These are phyloP conservation scores for Mycena rosella DNA, from an alignment of 768 basidiomycete genomes.

Conservation along the genomic window DNA sequence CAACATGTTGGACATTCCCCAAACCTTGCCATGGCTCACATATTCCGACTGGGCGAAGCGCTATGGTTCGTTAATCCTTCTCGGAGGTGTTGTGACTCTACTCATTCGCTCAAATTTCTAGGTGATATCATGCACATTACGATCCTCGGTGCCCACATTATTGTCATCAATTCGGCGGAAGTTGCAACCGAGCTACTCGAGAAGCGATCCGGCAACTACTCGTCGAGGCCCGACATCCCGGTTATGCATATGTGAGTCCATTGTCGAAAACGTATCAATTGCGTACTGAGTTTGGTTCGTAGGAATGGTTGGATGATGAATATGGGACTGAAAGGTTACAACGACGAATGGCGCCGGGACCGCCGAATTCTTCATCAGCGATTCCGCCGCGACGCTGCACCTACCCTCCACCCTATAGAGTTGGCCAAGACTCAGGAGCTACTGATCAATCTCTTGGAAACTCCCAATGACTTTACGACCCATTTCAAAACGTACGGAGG, in stretches of 20 bases:
- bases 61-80: conserved; percentile 22
- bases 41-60: conserved; percentile 37
- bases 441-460: conserved; percentile 33
- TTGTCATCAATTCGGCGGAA: conserved; percentile 49
- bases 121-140: conserved; percentile 51
- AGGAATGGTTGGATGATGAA: conserved; percentile 41
- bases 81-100: not conserved
- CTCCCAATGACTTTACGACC: conserved; percentile 29
- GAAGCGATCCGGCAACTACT: conserved; percentile 55
- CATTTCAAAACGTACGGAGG: conserved; percentile 33
- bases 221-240: conserved; percentile 51
- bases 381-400: conserved; percentile 30
- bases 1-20: conserved; percentile 41
- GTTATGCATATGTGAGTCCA: conserved; percentile 35
- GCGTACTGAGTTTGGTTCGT: not conserved
- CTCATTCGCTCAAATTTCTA: conserved; percentile 15
- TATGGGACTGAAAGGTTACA: conserved; percentile 37
- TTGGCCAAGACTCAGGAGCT: conserved; percentile 35
- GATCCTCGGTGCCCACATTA: conserved; percentile 52
- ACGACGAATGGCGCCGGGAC: conserved; percentile 38
- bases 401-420: conserved; percentile 31
- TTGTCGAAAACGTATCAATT: not conserved
- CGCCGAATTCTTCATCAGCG: conserved; percentile 38
- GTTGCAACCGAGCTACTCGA: conserved; percentile 54
- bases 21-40: conserved; percentile 38